Evolutionary conservation across 2,329 filamentous ascomycete species (phyloP).

Genomic region (Clonostachys solani): DNA sequence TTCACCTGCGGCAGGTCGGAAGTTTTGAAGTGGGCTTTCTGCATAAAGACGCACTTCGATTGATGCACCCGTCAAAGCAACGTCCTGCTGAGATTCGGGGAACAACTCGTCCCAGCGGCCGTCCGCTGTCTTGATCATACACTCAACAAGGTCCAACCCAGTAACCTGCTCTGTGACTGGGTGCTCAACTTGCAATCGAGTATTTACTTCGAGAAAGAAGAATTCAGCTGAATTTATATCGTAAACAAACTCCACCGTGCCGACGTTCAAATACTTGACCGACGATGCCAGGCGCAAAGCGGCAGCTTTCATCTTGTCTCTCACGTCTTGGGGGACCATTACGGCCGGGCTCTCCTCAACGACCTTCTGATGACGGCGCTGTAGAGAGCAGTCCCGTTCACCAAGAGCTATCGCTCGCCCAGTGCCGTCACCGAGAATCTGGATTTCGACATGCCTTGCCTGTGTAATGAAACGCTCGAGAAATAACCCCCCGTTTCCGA

Average conservation of each 20-base stretch:
- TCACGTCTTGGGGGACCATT: slow-evolving; percentile 19
- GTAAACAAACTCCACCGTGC: slow-evolving; percentile 36
- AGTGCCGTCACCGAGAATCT: slow-evolving; percentile 39
- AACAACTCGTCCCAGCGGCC: slow-evolving; percentile 10
- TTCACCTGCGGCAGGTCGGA: slow-evolving; percentile 53
- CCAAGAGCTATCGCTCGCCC: slow-evolving; percentile 32
- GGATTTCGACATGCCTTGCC: slow-evolving; percentile 43
- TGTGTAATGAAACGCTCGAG: slow-evolving; percentile 34
- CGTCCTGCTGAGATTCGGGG: not conserved
- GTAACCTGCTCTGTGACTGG: slow-evolving; percentile 68
- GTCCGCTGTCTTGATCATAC: slow-evolving; percentile 29
- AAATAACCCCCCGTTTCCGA: slow-evolving; percentile 33
- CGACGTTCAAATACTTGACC: slow-evolving; percentile 32
- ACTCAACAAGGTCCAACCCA: slow-evolving; percentile 65
- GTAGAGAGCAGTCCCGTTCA: slow-evolving; percentile 46
- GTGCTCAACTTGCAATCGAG: slow-evolving; percentile 38
- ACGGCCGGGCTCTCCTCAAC: slow-evolving; percentile 39
- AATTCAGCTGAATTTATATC: slow-evolving; percentile 19
- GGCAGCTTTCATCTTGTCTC: slow-evolving; percentile 26
- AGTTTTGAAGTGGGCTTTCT: slow-evolving; percentile 52
- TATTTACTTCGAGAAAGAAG: slow-evolving; percentile 37
- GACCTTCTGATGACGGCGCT: slow-evolving; percentile 46
- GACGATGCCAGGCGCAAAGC: slow-evolving; percentile 26
- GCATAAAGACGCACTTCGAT: slow-evolving; percentile 35
- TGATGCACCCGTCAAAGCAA: slow-evolving; percentile 16